Evolutionary conservation across 805 yeast genomes (phyloP).

Genomic region (Candida piceae): DNA sequence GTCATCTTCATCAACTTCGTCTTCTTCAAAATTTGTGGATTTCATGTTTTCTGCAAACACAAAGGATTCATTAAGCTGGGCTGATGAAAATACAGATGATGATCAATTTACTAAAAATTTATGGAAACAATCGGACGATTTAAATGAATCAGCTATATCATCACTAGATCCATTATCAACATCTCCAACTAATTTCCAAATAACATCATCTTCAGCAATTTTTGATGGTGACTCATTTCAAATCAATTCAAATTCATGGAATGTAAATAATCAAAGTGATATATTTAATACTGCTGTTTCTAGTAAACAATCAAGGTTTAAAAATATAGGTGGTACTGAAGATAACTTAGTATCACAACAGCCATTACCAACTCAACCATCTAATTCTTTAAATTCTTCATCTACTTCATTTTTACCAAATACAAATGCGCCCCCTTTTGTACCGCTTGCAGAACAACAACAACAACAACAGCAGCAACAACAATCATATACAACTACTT

Average conservation of each 20-base stretch:
- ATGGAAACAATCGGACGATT: too few species aligned
- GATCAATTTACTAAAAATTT: constrained; percentile 10
- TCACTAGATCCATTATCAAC: not conserved
- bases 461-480: not conserved
- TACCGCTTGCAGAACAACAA: not conserved
- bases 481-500: constrained; percentile 3
- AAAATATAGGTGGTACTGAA: not conserved
- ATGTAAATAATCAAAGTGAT: not conserved
- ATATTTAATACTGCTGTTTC: not conserved
- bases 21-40: constrained; percentile 6
- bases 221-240: too few species aligned
- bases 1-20: not conserved
- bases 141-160: too few species aligned
- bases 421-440: not conserved
- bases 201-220: too few species aligned
- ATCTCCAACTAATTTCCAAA: not conserved
- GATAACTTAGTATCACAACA: not conserved
- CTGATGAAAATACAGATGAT: constrained; percentile 13
- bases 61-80: constrained; percentile 15
- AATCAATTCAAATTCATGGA: too few species aligned
- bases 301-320: not conserved
- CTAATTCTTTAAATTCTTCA: not conserved
- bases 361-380: not conserved
- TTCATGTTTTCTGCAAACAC: constrained; percentile 3
- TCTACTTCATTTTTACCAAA: not conserved